A percentile compares a stretch with the other conserved stretches of the same genome.
phyloP scores from a whole-genome alignment of 257 asterid genomes.

The Hygrophila difformis region DNA sequence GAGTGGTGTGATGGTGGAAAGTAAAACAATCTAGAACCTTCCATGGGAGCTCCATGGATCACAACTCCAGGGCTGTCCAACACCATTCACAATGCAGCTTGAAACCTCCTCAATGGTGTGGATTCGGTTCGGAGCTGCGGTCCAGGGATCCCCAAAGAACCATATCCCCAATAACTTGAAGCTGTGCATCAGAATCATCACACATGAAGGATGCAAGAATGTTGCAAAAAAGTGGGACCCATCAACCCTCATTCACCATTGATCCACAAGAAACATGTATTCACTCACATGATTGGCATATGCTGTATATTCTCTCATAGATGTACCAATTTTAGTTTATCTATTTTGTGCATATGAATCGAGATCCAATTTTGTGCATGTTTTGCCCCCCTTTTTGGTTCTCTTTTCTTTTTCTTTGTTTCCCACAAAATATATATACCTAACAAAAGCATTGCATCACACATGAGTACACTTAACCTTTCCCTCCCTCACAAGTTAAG shows the following conservation, averaged over 20 bases:
- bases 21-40: no score
- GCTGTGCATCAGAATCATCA: conserved; percentile 22
- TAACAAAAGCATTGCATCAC: conserved; percentile 8
- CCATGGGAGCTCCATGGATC: conserved; percentile 4
- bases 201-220: conserved; percentile 31
- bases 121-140: no score
- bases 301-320: conserved; percentile 20
- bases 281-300: conserved; percentile 53
- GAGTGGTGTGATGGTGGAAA: no score
- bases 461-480: conserved; percentile 20
- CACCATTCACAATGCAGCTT: no score
- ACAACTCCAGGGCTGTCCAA: not conserved
- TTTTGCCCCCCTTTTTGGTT: conserved; percentile 13
- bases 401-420: not conserved
- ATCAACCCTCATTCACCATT: not conserved
- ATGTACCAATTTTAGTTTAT: conserved; percentile 9
- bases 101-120: no score
- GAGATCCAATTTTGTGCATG: conserved; percentile 26
- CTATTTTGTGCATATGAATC: conserved; percentile 19
- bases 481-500: conserved; percentile 51
- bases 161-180: not conserved
- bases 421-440: no score
- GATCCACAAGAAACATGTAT: conserved; percentile 27
- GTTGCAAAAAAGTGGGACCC: conserved; percentile 31
- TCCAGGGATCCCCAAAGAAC: no score